Percentiles rank a stretch among this genome's conserved stretches.
These are phyloP conservation scores for Beauveria medogensis DNA, from an alignment of 2,329 filamentous ascomycete genomes.

Conservation along the genomic window DNA sequence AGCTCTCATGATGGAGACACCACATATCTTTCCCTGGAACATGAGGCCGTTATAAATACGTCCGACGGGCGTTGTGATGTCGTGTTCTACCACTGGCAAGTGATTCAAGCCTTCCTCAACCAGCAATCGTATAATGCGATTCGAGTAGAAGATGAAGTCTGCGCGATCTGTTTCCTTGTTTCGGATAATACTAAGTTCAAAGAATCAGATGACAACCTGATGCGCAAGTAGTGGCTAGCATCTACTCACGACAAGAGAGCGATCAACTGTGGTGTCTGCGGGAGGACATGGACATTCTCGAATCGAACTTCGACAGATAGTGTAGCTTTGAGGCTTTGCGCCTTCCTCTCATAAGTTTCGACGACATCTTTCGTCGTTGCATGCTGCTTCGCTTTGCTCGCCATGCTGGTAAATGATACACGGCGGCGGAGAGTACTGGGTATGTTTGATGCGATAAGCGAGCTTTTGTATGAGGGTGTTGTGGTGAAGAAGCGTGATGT, in stretches of 20 bases:
- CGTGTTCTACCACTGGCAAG: conserved; percentile 80
- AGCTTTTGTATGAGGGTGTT: not conserved
- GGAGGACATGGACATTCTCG: conserved; percentile 81
- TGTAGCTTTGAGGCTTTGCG: conserved; percentile 77
- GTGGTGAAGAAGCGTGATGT: not conserved
- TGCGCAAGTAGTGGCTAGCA: not conserved
- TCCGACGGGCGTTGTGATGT: conserved; percentile 85
- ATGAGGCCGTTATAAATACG: conserved; percentile 81
- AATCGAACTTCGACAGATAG: conserved; percentile 76
- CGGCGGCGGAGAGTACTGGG: not conserved
- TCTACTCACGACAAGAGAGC: conserved; percentile 84
- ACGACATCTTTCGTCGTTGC: conserved; percentile 3
- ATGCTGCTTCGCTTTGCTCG: not conserved
- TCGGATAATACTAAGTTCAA: conserved; percentile 73
- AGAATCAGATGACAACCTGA: conserved; percentile 17
- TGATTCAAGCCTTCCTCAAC: conserved; percentile 98
- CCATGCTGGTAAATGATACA: not conserved
- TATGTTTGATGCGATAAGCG: not conserved
- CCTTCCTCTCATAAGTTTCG: conserved; percentile 26
- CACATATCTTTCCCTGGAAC: conserved; percentile 97
- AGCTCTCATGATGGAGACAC: conserved; percentile 96
- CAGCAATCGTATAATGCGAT: conserved; percentile 90
- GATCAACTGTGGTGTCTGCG: conserved; percentile 94
- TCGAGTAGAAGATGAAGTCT: conserved; percentile 99
- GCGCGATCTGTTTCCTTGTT: conserved; percentile 83